Percentiles rank a stretch among this genome's conserved stretches.
phyloP scores from a whole-genome alignment of 2,329 filamentous ascomycete genomes.

The Fusarium nygamai region DNA sequence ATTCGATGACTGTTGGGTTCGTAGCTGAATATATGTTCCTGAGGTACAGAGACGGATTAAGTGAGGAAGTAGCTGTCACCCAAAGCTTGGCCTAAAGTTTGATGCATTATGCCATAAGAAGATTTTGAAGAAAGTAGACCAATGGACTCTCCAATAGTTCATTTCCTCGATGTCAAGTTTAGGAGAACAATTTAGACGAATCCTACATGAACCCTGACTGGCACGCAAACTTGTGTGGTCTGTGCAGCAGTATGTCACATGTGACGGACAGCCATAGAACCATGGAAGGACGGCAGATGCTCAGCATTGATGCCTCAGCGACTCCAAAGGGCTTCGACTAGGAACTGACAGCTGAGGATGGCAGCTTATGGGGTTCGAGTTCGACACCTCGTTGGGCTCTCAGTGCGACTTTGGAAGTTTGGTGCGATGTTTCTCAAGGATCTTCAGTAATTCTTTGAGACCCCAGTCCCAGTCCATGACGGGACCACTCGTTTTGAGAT shows the following conservation, averaged over 20 bases:
- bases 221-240: conserved; percentile 1
- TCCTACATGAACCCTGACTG: conserved; percentile 5
- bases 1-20: not conserved
- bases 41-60: accelerated
- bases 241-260: conserved; percentile 35
- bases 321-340: not conserved
- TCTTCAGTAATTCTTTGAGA: not conserved
- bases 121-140: not conserved
- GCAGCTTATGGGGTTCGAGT: conserved; percentile 17
- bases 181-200: conserved; percentile 23
- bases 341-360: conserved; percentile 20
- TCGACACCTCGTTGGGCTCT: conserved; percentile 32
- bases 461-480: conserved; percentile 27
- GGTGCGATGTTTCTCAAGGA: conserved; percentile 10
- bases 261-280: conserved; percentile 30
- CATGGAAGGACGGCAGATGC: conserved; percentile 16
- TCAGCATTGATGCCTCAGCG: conserved; percentile 10
- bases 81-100: not conserved
- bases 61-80: not conserved
- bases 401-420: conserved; percentile 16
- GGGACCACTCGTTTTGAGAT: conserved; percentile 23
- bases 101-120: not conserved
- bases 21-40: accelerated
- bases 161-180: not conserved
- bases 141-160: not conserved